Conservation (phyloP, 73 alveolate species). For the Blepharisma japonicum region DNA sequence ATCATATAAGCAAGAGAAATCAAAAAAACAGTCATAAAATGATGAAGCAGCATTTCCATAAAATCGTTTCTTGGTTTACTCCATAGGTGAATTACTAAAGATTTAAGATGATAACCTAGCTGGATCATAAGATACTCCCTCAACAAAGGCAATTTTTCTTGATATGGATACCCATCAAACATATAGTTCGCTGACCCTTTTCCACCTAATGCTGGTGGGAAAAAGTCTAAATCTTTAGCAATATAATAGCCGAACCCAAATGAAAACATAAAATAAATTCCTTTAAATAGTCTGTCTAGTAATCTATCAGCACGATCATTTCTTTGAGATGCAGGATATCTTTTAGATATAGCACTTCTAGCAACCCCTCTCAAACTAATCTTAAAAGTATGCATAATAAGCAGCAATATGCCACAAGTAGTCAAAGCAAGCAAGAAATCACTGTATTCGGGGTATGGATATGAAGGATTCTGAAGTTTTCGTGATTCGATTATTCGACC, state of each 20-base stretch:
- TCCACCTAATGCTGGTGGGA: slow-evolving; percentile 22
- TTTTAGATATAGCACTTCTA: neutral
- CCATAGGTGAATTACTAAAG: neutral
- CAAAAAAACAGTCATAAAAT: slow-evolving; percentile 55
- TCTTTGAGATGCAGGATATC: neutral
- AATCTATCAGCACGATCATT: neutral
- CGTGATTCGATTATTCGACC: neutral
- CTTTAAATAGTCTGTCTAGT: slow-evolving; percentile 17
- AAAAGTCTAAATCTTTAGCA: neutral
- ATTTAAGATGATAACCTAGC: slow-evolving; percentile 17
- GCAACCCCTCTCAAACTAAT: neutral
- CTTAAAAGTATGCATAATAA: neutral
- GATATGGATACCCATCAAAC: slow-evolving; percentile 23
- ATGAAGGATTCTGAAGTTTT: neutral
- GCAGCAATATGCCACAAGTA: neutral
- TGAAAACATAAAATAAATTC: neutral
- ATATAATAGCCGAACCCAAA: neutral
- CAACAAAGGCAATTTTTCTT: neutral
- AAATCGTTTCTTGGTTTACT: slow-evolving; percentile 51
- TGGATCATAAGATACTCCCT: neutral
- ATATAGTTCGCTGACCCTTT: neutral
- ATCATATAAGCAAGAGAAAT: slow-evolving; percentile 56
- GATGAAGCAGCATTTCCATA: slow-evolving; percentile 73
- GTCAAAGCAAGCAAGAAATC: neutral
- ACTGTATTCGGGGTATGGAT: neutral